A percentile compares a stretch with the other conserved stretches of the same genome.
Conservation (phyloP, 768 basidiomycete genomes). For the Hygrophorus russula region DNA sequence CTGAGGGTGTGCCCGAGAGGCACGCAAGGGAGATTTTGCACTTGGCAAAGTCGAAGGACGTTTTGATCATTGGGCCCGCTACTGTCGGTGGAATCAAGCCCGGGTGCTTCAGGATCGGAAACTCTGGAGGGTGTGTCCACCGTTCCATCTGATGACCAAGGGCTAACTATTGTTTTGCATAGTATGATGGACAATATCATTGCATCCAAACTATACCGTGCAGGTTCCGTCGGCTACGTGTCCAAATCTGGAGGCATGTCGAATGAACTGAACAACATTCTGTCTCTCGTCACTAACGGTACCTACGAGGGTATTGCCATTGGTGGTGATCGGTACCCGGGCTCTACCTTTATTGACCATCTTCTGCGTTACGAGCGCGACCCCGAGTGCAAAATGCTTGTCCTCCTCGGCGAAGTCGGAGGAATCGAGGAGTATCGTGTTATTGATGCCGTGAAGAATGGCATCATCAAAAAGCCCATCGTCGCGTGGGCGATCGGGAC, state of each 20-base stretch:
- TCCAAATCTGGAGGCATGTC: slow-evolving; percentile 99
- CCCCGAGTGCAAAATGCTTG: slow-evolving; percentile 97
- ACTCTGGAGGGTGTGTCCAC: slow-evolving; percentile 79
- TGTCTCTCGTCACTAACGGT: slow-evolving; percentile 91
- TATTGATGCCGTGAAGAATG: slow-evolving; percentile 91
- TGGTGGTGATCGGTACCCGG: slow-evolving; percentile 98
- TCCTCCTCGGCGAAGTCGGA: slow-evolving; percentile 96
- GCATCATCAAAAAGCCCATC: slow-evolving; percentile 94
- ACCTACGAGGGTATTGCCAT: slow-evolving; percentile 99
- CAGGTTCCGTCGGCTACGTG: slow-evolving; percentile 96
- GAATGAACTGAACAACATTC: slow-evolving; percentile 99
- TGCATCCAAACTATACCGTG: slow-evolving; percentile 94
- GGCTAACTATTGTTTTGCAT: slow-evolving; percentile 5
- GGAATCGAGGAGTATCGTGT: slow-evolving; percentile 99
- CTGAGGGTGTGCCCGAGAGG: slow-evolving; percentile 97
- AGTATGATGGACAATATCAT: slow-evolving; percentile 99
- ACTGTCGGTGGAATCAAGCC: slow-evolving; percentile 99
- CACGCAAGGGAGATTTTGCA: slow-evolving; percentile 95
- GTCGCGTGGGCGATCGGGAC: slow-evolving; percentile 99
- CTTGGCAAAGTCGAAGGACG: slow-evolving; percentile 73
- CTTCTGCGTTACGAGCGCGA: slow-evolving; percentile 95
- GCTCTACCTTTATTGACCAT: slow-evolving; percentile 98
- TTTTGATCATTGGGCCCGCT: slow-evolving; percentile 89
- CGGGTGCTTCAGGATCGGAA: slow-evolving; percentile 98
- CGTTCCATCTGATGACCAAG: background rate